A percentile compares a stretch with the other conserved stretches of the same genome.
These are phyloP conservation scores for Platanthera zijinensis DNA, from an alignment of 106 monocot genomes.

Conservation along the genomic window DNA sequence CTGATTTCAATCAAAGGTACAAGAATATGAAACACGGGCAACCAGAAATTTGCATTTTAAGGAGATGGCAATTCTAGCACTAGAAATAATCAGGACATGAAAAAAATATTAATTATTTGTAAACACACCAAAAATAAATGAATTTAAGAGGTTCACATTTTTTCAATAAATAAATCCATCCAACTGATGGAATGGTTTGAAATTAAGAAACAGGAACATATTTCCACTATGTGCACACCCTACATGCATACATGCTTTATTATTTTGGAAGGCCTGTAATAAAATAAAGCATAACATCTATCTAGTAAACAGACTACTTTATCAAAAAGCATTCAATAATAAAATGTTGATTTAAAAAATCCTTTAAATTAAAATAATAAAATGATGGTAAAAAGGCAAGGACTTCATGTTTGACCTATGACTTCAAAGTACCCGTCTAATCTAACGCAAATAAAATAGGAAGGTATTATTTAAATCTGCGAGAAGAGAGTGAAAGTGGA, in stretches of 20 bases:
- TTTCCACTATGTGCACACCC: background rate
- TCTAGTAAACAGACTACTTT: background rate
- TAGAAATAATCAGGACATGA: background rate
- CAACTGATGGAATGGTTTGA: too few species aligned
- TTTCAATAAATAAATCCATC: too few species aligned
- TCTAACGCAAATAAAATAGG: background rate
- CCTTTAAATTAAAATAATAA: background rate
- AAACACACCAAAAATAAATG: background rate
- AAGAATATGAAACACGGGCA: background rate
- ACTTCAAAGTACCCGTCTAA: background rate
- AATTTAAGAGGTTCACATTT: background rate
- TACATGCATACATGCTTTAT: background rate
- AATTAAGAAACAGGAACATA: background rate
- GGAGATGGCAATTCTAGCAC: background rate
- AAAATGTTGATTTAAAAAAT: background rate
- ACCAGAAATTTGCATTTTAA: background rate
- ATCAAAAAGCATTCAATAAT: background rate
- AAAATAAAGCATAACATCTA: background rate
- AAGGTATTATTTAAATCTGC: background rate
- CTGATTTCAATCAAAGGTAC: too few species aligned
- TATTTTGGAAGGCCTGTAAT: background rate
- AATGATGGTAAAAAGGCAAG: background rate
- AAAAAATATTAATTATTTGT: background rate
- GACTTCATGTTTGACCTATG: background rate
- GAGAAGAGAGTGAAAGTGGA: too few species aligned